phyloP scores from a whole-genome alignment of 176 grass and related monocot genomes.

The Cenchrus purpureus region DNA sequence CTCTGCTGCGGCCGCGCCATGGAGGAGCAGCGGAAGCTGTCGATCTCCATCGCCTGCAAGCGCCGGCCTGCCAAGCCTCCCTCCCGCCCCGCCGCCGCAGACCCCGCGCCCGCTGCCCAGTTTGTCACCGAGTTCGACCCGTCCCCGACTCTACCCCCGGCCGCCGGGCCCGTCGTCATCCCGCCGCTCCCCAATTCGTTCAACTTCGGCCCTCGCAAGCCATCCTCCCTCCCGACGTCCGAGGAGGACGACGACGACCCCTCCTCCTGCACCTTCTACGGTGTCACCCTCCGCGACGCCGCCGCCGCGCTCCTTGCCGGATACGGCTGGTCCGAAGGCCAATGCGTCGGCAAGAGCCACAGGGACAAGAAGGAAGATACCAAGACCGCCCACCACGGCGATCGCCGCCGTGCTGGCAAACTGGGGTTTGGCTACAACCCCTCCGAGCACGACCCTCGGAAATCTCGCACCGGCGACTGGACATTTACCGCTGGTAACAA shows the following conservation, averaged over 20 bases:
- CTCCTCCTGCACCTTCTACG: conserved; percentile 57
- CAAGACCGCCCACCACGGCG: conserved; percentile 49
- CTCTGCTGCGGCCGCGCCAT: conserved; percentile 40
- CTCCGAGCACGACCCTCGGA: conserved; percentile 67
- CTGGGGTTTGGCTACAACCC: conserved; percentile 70
- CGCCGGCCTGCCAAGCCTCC: conserved; percentile 39
- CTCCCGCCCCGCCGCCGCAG: neutral
- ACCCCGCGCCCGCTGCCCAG: conserved; percentile 7
- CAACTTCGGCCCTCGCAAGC: conserved; percentile 53
- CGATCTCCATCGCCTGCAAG: conserved; percentile 63
- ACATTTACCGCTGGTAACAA: conserved; percentile 39
- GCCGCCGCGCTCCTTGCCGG: conserved; percentile 67
- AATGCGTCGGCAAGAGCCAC: conserved; percentile 59
- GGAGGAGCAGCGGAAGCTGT: conserved; percentile 65
- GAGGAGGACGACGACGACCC: conserved; percentile 71
- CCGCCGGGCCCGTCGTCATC: conserved; percentile 50
- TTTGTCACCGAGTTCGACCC: conserved; percentile 88
- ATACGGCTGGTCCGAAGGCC: conserved; percentile 84
- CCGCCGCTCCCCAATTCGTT: conserved; percentile 67
- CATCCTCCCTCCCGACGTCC: conserved; percentile 62
- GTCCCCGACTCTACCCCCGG: conserved; percentile 40
- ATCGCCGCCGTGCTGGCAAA: conserved; percentile 49
- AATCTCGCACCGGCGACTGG: conserved; percentile 63
- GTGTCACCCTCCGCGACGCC: conserved; percentile 56
- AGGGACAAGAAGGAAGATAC: conserved; percentile 55